Conservation (phyloP, 202 grass and related monocot species). For the Brachypodium distachyon region DNA sequence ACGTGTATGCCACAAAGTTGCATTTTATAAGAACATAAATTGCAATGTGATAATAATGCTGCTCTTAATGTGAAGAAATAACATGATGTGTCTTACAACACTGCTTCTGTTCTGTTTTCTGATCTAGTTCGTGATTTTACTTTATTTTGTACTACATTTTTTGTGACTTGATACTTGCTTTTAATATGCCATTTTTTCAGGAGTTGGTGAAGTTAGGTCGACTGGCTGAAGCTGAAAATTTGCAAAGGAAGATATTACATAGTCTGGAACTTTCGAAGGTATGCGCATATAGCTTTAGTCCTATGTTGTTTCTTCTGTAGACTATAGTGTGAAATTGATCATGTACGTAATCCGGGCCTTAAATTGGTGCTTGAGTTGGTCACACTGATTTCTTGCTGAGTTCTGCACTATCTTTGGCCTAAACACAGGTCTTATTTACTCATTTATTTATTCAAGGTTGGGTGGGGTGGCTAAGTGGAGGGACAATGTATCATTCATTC, state of each 20-base stretch:
- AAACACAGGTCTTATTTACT: neutral
- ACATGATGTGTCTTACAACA: neutral
- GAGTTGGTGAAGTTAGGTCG: conserved; percentile 55
- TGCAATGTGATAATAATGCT: neutral
- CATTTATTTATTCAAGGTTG: neutral
- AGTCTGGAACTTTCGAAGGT: conserved; percentile 72
- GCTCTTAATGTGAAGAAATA: too few relatives aligned
- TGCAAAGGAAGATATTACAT: conserved; percentile 91
- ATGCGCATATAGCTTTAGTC: neutral
- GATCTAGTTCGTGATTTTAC: neutral
- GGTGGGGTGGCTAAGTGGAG: neutral
- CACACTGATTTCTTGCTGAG: neutral
- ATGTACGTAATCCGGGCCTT: neutral
- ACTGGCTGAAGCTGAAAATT: conserved; percentile 70
- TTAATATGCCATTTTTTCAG: conserved; percentile 33
- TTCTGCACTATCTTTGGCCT: neutral
- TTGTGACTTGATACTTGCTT: conserved; percentile 5
- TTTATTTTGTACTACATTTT: neutral
- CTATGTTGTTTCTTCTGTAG: conserved; percentile 5
- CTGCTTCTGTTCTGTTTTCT: neutral
- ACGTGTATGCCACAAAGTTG: neutral
- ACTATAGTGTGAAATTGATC: neutral
- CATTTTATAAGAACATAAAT: neutral
- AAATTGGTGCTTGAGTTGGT: neutral
- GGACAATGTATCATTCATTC: neutral